Evolutionary conservation across 768 basidiomycete genomes (phyloP).

Genomic region (Tylopilus rubrobrunneus): DNA sequence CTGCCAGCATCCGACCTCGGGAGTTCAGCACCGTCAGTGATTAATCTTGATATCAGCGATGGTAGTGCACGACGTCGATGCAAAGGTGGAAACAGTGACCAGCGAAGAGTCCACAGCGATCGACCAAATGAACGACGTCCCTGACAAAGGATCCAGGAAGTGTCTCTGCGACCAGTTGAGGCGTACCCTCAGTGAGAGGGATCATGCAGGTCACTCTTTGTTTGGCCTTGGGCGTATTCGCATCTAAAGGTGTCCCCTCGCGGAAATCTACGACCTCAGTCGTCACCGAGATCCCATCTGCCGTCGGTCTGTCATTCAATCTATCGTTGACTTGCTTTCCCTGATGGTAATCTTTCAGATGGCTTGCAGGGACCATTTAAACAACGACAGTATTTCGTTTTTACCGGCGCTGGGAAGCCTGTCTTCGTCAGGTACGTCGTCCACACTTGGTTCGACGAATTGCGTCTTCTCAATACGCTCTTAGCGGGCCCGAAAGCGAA

Average conservation of each 20-base stretch:
- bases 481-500: constrained; percentile 50
- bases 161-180: constrained; percentile 67
- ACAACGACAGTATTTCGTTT: constrained; percentile 82
- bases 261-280: constrained; percentile 17
- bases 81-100: constrained; percentile 52
- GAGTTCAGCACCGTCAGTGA: constrained; percentile 69
- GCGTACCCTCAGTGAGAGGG: constrained; percentile 55
- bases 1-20: constrained; percentile 40
- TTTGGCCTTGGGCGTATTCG: constrained; percentile 8
- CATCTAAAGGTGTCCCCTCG: constrained; percentile 2
- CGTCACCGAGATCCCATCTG: constrained; percentile 34
- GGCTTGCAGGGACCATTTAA: constrained; percentile 28
- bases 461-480: not conserved
- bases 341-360: constrained; percentile 9
- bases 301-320: constrained; percentile 16
- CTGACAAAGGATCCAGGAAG: constrained; percentile 60
- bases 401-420: constrained; percentile 98
- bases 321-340: not conserved
- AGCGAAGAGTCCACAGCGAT: constrained; percentile 51
- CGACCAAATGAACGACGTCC: constrained; percentile 40
- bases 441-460: not conserved
- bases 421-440: constrained; percentile 77
- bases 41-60: constrained; percentile 62
- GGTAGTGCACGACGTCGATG: constrained; percentile 66
- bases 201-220: constrained; percentile 40